These are phyloP conservation scores for Solanum pinnatisectum DNA, from an alignment of 257 asterid species.

Conservation along the genomic window DNA sequence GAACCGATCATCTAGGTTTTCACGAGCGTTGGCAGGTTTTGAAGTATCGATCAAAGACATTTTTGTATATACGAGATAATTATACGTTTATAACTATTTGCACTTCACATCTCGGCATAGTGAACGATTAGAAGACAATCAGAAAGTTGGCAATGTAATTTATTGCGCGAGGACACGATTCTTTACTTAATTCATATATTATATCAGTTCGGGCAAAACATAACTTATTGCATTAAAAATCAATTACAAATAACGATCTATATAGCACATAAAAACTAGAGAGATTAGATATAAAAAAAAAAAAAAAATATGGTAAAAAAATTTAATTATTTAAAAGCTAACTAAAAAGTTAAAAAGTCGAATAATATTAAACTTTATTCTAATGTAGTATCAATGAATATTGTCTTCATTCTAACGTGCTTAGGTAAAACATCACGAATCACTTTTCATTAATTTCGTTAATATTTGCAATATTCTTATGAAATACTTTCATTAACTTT, in stretches of 20 bases:
- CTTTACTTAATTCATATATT: background rate
- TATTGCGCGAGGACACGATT: no score
- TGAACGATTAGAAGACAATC: no score
- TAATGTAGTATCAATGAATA: background rate
- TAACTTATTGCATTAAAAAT: background rate
- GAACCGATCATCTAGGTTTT: background rate
- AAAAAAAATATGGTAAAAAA: background rate
- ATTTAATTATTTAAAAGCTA: background rate
- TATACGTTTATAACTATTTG: no score
- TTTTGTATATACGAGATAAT: no score
- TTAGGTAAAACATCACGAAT: background rate
- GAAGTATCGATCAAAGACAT: no score
- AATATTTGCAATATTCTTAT: background rate
- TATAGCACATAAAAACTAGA: background rate
- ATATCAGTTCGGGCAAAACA: background rate
- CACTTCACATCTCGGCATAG: no score
- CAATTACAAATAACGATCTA: background rate
- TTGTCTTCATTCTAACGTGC: background rate
- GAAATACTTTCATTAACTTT: background rate
- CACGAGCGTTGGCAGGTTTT: no score
- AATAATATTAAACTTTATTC: background rate
- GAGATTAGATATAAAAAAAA: background rate
- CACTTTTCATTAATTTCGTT: background rate
- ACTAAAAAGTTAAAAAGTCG: background rate
- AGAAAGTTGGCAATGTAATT: no score